Evolutionary conservation across 371 early-diverging fungal species (phyloP).

Genomic region (Entomophthora muscae): DNA sequence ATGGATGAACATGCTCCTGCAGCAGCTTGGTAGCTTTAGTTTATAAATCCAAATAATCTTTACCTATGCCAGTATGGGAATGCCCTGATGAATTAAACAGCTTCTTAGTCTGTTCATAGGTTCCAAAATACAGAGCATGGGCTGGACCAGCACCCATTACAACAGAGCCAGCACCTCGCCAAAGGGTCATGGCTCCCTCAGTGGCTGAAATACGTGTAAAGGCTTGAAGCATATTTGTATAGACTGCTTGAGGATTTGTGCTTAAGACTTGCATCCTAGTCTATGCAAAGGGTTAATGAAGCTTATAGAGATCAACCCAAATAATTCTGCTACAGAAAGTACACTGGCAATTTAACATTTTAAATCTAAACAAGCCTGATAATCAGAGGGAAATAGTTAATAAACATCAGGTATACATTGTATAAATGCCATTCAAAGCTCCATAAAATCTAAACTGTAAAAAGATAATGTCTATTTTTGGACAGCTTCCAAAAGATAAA

Average conservation of each 20-base stretch:
- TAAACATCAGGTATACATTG: too few relatives aligned
- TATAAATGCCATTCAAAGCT: not conserved
- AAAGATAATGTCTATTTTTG: not conserved
- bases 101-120: constrained; percentile 79
- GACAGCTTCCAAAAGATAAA: too few relatives aligned
- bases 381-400: too few relatives aligned
- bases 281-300: constrained; percentile 18
- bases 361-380: not conserved
- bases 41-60: constrained; percentile 5
- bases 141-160: constrained; percentile 89
- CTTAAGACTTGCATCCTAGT: constrained; percentile 77
- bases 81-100: constrained; percentile 33
- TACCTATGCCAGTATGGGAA: constrained; percentile 43
- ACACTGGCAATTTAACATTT: not conserved
- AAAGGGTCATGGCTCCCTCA: constrained; percentile 57
- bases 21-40: constrained; percentile 21
- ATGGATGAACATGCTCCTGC: constrained; percentile 87
- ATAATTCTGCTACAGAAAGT: not conserved
- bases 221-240: constrained; percentile 38
- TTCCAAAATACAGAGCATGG: constrained; percentile 89
- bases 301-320: not conserved
- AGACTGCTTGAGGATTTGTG: constrained; percentile 31
- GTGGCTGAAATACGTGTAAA: constrained; percentile 38
- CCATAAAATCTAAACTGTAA: not conserved
- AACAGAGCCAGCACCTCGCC: constrained; percentile 85